Conservation (phyloP, 2,329 filamentous ascomycete species). For the Trichoderma cornu-damae region DNA sequence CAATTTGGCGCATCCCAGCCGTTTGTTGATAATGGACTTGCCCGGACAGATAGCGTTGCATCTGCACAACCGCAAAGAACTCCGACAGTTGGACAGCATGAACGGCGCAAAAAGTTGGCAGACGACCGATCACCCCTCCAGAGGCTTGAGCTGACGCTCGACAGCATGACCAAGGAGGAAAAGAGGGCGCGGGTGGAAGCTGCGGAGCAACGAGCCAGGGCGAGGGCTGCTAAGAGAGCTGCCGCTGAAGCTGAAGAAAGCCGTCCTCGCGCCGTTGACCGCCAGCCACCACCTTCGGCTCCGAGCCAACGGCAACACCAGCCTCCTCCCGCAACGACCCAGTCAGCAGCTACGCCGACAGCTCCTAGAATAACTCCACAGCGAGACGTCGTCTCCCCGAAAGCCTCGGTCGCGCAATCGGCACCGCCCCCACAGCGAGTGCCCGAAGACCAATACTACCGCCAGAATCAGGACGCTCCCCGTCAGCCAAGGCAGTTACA, state of each 20-base stretch:
- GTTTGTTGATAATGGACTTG: slow-evolving; percentile 23
- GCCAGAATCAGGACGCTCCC: slow-evolving; percentile 18
- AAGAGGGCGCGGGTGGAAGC: slow-evolving; percentile 80
- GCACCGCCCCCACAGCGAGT: slow-evolving; percentile 27
- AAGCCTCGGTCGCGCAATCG: slow-evolving; percentile 1
- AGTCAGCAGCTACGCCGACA: slow-evolving; percentile 1
- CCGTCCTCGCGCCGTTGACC: slow-evolving; percentile 25
- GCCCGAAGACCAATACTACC: slow-evolving; percentile 22
- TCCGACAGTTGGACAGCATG: slow-evolving; percentile 36
- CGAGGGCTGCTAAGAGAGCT: slow-evolving; percentile 47
- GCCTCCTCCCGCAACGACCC: not conserved
- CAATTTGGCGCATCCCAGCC: slow-evolving; percentile 10
- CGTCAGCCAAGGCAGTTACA: slow-evolving; percentile 18
- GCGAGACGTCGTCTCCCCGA: slow-evolving; percentile 19
- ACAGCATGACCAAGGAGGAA: slow-evolving; percentile 92
- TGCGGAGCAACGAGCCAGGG: slow-evolving; percentile 68
- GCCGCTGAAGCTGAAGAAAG: slow-evolving; percentile 24
- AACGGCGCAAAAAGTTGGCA: slow-evolving; percentile 59
- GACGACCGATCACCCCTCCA: slow-evolving; percentile 85
- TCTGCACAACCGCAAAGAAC: slow-evolving; percentile 34
- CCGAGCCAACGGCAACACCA: slow-evolving; percentile 2
- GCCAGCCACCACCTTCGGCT: slow-evolving; percentile 19
- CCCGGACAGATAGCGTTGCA: slow-evolving; percentile 25
- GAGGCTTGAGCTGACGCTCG: slow-evolving; percentile 83
- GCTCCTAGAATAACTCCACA: slow-evolving; percentile 6